Base-by-base conservation (phyloP, 23 red algal species). In the Cyanidiococcus yangmingshanensis region DNA sequence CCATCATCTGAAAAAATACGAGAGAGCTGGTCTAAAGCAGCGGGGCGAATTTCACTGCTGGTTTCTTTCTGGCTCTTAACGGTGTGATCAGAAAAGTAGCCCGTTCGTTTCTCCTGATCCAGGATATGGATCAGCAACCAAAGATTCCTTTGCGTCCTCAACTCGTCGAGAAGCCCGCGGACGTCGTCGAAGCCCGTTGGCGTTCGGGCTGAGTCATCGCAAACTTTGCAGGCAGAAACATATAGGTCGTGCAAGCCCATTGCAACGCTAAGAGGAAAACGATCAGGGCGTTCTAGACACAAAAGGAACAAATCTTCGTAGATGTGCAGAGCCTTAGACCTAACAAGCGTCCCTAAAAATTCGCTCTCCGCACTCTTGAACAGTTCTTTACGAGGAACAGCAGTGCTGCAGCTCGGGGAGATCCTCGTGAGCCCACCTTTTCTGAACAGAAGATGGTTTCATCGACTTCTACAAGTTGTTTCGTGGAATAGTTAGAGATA, bases 1-100 rank as follows among this genome's bases (percentile, higher is more conserved):
- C 63, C 63, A 71, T 71, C 63, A 35, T 7, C 27, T 30, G 63
- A 71, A 12, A 35, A 7, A 12, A 17, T 12, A 27, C 63, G 63
- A 7, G 63, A 71, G n/a, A 71, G n/a, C 32, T 71, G 63, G 32
- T 71, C 63, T 12, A 71, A 3, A 25, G 63, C 63, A 54, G 45
- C 45, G 21, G 45, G 45, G 21, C 45, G 45, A n/a, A n/a, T n/a
- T 21, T 54, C 45, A 15, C 45, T 54, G 12, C 45, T 7, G 21
- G 45, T 54, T 7, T 21, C 7, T 21, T 15, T 54, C 12, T 7
- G 45, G 12, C 12, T 15, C 45, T 15, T 54, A 54, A n/a, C n/a
- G n/a, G n/a, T 21, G 45, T 54, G 7, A 15, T 54, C 21, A 21
- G 21, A 21, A 54, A 54, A 54, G 12, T 54, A 21, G 7, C 21